A percentile compares a stretch with the other conserved stretches of the same genome.
These are phyloP conservation scores for Ichthyophonus hoferi DNA, from an alignment of 208 protist species.

Conservation along the genomic window DNA sequence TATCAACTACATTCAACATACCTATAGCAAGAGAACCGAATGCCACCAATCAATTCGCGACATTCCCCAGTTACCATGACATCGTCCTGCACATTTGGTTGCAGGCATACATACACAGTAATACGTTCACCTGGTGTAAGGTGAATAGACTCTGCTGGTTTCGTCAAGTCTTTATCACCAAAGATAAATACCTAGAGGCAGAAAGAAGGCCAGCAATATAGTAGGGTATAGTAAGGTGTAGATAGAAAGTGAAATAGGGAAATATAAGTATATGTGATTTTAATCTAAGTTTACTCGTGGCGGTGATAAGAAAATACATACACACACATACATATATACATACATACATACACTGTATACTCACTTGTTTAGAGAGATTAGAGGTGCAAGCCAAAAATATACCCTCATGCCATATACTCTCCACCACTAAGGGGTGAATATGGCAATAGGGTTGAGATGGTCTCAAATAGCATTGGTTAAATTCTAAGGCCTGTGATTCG, in stretches of 20 bases:
- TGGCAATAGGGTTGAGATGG: not conserved
- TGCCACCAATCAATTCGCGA: not conserved
- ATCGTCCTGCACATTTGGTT: not conserved
- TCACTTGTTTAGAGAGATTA: not conserved
- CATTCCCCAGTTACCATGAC: slow-evolving; percentile 1
- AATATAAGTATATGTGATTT: too few species aligned
- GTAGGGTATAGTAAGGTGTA: too few species aligned
- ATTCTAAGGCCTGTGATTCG: not conserved
- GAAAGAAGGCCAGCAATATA: too few species aligned
- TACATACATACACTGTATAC: too few species aligned
- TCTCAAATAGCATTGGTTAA: not conserved
- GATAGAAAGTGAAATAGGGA: too few species aligned
- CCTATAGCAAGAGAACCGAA: not conserved
- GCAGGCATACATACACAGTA: slow-evolving; percentile 6
- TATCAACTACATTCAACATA: too few species aligned
- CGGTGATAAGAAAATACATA: too few species aligned
- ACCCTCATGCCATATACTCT: not conserved
- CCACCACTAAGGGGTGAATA: not conserved
- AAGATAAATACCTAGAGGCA: not conserved
- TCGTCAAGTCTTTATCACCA: not conserved
- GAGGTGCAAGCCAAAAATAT: not conserved
- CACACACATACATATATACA: too few species aligned
- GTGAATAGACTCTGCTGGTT: not conserved
- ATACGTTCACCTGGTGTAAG: not conserved
- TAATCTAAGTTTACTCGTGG: too few species aligned